These are phyloP conservation scores for Fibroporia radiculosa DNA, from an alignment of 768 basidiomycete species.

Conservation along the genomic window DNA sequence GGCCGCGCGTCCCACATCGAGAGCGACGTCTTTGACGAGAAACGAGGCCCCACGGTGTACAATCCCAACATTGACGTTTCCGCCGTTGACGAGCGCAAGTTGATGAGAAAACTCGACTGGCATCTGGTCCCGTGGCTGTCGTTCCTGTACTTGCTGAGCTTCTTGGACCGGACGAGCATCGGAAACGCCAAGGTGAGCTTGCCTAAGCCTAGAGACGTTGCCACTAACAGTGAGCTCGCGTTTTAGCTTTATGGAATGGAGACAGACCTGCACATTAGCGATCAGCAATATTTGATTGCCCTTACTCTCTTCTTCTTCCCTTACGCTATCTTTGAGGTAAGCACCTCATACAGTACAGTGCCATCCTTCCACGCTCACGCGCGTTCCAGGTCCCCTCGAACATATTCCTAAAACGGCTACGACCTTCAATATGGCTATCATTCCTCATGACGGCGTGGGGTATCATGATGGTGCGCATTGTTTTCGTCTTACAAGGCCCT, in stretches of 20 bases:
- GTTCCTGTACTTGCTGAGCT: slow-evolving; percentile 69
- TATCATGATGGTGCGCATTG: slow-evolving; percentile 53
- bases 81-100: slow-evolving; percentile 56
- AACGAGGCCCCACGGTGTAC: slow-evolving; percentile 18
- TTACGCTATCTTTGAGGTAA: slow-evolving; percentile 65
- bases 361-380: neutral
- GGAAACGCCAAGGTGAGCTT: slow-evolving; percentile 36
- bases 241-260: slow-evolving; percentile 58
- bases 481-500: neutral
- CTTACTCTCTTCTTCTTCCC: slow-evolving; percentile 50
- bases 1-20: slow-evolving; percentile 16
- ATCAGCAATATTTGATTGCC: slow-evolving; percentile 57
- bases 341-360: slow-evolving; percentile 8
- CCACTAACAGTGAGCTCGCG: neutral
- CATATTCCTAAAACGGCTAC: slow-evolving; percentile 60
- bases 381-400: slow-evolving; percentile 54
- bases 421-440: slow-evolving; percentile 75
- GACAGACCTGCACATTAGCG: slow-evolving; percentile 47
- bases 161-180: slow-evolving; percentile 52
- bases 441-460: slow-evolving; percentile 70
- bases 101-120: slow-evolving; percentile 63
- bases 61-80: slow-evolving; percentile 49
- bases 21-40: slow-evolving; percentile 10
- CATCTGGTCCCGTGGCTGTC: slow-evolving; percentile 67
- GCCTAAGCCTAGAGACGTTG: slow-evolving; percentile 10